Base-by-base conservation (phyloP, 257 asterid species). In the Parsonsia alboflavescens region DNA sequence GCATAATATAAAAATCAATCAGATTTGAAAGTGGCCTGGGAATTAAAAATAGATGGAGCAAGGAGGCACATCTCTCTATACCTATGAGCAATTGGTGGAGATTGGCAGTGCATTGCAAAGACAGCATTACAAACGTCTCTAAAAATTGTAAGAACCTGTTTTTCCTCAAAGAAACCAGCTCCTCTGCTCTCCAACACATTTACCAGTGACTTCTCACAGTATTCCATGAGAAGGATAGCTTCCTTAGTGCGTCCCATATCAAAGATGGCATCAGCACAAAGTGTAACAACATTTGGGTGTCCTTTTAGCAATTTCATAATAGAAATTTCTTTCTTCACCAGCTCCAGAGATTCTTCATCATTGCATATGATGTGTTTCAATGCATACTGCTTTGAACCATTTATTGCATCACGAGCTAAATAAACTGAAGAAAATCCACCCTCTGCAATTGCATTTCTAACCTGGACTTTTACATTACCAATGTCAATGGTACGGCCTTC, bases 361-460 rank as follows among this genome's bases (percentile, higher is more conserved):
- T 89, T 92, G 74, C 95, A 91, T 74, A 95, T 88, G 30, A 95
- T 92, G 82, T 95, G 99, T 86, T 95, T 95, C 50, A 95, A 57
- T 15, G 99, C 98, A 80, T 87, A 95, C 76, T 90, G 98, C 88
- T 92, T 92, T 81, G 93, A 85, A 64, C 91, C 96, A 82, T 95
- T 89, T 79, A 88, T 41, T 48, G 82, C 84, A 73, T 94, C 99
- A 77, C 97, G 91, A 70, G 96, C 98, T 69, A 85, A 78, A 80
- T 92, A 92, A 80, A 95, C 99, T 78, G 89, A 87, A 63, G 99
- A 95, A 87, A 95, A 95, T 79, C 98, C 98, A 71, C 99, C 99
- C 86, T 92, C 99, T 17, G 98, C 98, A 69, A 95, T 90, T 68
- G 75, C 88, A 83, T 89, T 95, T 48, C 91, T 90, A 71, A 95